A percentile compares a stretch with the other conserved stretches of the same genome.
These are phyloP conservation scores for Wakefieldia striispora DNA, from an alignment of 768 basidiomycete genomes.

Conservation along the genomic window DNA sequence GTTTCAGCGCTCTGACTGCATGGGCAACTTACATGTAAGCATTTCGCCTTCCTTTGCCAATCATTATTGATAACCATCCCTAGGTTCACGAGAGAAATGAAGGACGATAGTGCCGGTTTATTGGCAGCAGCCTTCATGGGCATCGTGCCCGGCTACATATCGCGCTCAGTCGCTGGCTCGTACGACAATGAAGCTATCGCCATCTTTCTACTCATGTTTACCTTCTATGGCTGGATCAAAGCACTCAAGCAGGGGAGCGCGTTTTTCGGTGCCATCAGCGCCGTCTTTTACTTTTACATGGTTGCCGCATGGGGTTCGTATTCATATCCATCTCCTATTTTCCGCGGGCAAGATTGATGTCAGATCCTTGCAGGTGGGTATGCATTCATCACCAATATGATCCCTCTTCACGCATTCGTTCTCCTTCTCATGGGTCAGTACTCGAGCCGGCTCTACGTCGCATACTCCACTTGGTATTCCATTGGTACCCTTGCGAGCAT, in stretches of 20 bases:
- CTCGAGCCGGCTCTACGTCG: constrained; percentile 87
- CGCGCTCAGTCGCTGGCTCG: constrained; percentile 96
- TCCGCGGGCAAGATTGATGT: constrained; percentile 6
- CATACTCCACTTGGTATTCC: constrained; percentile 97
- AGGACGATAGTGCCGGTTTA: constrained; percentile 92
- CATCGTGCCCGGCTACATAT: constrained; percentile 97
- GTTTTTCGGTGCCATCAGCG: constrained; percentile 84
- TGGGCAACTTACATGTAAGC: constrained; percentile 94
- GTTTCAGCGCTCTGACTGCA: constrained; percentile 94
- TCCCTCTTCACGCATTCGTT: constrained; percentile 92
- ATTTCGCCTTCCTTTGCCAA: not conserved
- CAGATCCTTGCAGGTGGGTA: constrained; percentile 68
- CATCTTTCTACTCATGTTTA: constrained; percentile 99
- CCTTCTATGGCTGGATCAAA: constrained; percentile 96
- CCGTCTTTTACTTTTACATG: constrained; percentile 99
- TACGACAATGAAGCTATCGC: constrained; percentile 99
- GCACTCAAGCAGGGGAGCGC: constrained; percentile 94
- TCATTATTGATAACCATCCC: not conserved
- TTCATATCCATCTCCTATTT: not conserved
- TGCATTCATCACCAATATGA: constrained; percentile 99
- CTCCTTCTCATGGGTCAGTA: constrained; percentile 96
- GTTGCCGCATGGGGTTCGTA: constrained; percentile 98
- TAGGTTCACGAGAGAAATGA: constrained; percentile 97
- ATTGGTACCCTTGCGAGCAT: constrained; percentile 96
- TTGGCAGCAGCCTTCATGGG: constrained; percentile 97